Percentiles rank a stretch among this genome's conserved stretches.
Conservation (phyloP, 2,329 filamentous ascomycete genomes). For the Cytospora schulzeri region DNA sequence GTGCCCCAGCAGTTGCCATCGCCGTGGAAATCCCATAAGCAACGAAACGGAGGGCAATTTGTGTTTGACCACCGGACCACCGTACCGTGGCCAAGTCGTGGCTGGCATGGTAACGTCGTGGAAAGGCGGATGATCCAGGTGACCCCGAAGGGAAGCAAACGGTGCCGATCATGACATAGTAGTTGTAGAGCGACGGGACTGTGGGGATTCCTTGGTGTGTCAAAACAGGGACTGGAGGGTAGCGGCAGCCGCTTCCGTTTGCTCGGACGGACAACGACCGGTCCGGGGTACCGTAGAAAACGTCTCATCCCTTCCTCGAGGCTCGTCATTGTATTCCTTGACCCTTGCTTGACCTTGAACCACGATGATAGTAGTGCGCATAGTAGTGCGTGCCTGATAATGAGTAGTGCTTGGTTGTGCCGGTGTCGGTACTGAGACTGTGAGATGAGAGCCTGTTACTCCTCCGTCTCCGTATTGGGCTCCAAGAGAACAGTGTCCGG, state of each 20-base stretch:
- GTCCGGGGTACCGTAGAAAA: not conserved
- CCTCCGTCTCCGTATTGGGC: not conserved
- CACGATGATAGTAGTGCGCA: not conserved
- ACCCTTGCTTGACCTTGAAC: not conserved
- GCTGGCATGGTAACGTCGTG: not conserved
- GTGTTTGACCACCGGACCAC: conserved; percentile 10
- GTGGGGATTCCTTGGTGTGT: conserved; percentile 9
- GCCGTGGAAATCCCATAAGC: conserved; percentile 6
- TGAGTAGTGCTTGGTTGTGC: not conserved
- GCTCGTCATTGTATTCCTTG: not conserved
- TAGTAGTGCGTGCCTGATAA: not conserved
- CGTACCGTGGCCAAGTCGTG: not conserved
- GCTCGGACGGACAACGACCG: conserved; percentile 1
- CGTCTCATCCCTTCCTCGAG: not conserved
- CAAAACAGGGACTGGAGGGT: conserved; percentile 7
- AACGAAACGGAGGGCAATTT: conserved; percentile 9
- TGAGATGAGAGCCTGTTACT: no score
- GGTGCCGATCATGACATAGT: conserved; percentile 24
- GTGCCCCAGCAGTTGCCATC: not conserved
- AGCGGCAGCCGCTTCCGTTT: not conserved
- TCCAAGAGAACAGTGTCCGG: no score
- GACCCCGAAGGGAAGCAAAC: conserved; percentile 5
- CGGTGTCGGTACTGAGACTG: not conserved
- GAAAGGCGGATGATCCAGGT: conserved; percentile 2
- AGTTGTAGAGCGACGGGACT: not conserved